These are phyloP conservation scores for Coemansia biformis DNA, from an alignment of 192 early-diverging fungal genomes.

Conservation along the genomic window DNA sequence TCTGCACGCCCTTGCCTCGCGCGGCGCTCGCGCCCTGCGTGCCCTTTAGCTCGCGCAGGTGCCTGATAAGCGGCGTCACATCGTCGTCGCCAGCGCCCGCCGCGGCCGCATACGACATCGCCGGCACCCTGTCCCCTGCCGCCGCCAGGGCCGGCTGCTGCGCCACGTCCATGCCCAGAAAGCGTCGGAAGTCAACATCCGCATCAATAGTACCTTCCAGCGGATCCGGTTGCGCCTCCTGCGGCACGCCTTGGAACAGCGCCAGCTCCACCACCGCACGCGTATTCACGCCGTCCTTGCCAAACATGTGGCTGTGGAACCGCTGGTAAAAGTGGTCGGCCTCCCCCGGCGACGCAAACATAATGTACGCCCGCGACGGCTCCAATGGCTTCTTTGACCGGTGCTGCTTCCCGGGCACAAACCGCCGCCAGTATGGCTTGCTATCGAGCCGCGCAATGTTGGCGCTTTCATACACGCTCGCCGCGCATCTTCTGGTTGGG, in stretches of 20 bases:
- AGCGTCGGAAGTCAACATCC: conserved; percentile 31
- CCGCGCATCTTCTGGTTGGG: conserved; percentile 2
- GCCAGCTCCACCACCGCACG: conserved; percentile 36
- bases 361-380: conserved; percentile 35
- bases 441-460: conserved; percentile 22
- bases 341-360: conserved; percentile 28
- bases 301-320: conserved; percentile 42
- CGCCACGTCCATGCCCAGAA: conserved; percentile 8
- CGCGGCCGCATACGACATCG: not conserved
- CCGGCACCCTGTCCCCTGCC: too few species aligned
- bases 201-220: conserved; percentile 28
- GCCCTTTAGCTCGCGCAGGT: conserved; percentile 37
- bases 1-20: not conserved
- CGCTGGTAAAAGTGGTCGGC: conserved; percentile 29
- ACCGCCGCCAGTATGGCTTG: conserved; percentile 42
- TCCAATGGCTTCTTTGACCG: conserved; percentile 18
- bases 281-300: conserved; percentile 18
- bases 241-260: conserved; percentile 19
- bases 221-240: conserved; percentile 3
- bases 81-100: not conserved
- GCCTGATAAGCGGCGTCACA: conserved; percentile 30
- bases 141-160: too few species aligned
- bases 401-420: conserved; percentile 35
- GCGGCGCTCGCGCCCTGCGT: not conserved
- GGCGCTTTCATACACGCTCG: conserved; percentile 25